Evolutionary conservation across 345 rosid genomes (phyloP).

Genomic region (Brassica juncea): DNA sequence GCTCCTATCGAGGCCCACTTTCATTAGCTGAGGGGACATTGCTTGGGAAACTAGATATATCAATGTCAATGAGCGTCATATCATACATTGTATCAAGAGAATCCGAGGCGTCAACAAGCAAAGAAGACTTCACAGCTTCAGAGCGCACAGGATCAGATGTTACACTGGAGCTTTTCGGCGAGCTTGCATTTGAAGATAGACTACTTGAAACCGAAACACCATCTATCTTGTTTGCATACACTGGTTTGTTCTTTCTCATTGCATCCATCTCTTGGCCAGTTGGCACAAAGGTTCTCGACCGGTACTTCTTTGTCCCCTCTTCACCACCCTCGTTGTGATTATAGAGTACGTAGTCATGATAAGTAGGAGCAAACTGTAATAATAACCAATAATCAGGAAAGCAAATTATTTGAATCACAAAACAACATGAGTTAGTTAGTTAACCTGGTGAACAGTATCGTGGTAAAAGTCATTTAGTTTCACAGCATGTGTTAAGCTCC

Average conservation of each 20-base stretch:
- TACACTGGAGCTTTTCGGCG: constrained; percentile 48
- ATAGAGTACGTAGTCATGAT: constrained; percentile 96
- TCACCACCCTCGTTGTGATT: constrained; percentile 81
- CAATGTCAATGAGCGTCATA: constrained; percentile 88
- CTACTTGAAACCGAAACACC: constrained; percentile 72
- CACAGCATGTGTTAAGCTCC: constrained; percentile 89
- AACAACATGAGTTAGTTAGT: constrained; percentile 2
- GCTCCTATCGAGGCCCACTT: constrained; percentile 53
- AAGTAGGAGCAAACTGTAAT: constrained; percentile 94
- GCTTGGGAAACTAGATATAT: constrained; percentile 71
- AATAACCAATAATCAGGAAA: constrained; percentile 29
- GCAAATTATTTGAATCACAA: neutral
- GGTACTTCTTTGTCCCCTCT: constrained; percentile 82
- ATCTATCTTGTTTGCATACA: constrained; percentile 75
- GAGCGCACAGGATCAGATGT: constrained; percentile 46
- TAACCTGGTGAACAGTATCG: constrained; percentile 98
- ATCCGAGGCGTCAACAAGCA: constrained; percentile 64
- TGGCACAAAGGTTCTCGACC: constrained; percentile 96
- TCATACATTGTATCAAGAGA: constrained; percentile 63
- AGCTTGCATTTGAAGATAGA: constrained; percentile 63
- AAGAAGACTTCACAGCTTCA: constrained; percentile 63
- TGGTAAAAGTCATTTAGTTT: constrained; percentile 95
- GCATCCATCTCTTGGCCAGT: constrained; percentile 98
- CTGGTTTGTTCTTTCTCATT: constrained; percentile 70
- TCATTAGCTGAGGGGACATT: constrained; percentile 79